Evolutionary conservation across 495 filamentous ascomycete species (phyloP).

Genomic region (Acidomyces sp.): DNA sequence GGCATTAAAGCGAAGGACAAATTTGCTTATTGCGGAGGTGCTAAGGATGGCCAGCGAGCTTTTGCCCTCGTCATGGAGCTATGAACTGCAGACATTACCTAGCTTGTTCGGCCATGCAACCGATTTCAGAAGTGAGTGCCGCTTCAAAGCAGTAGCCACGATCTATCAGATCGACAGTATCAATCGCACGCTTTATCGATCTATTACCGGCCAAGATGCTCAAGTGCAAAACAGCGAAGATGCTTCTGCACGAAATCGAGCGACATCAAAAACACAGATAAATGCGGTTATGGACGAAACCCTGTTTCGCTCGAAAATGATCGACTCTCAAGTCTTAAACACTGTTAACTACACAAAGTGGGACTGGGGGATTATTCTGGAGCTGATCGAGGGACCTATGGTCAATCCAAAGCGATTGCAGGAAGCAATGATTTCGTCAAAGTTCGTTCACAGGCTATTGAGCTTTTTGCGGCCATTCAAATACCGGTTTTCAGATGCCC

Average conservation of each 20-base stretch:
- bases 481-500: constrained; percentile 74
- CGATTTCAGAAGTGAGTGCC: constrained; percentile 52
- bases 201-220: constrained; percentile 32
- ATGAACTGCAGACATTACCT: constrained; percentile 70
- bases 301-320: constrained; percentile 67
- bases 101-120: constrained; percentile 65
- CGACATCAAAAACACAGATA: constrained; percentile 51
- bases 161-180: constrained; percentile 97
- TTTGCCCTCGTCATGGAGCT: constrained; percentile 65
- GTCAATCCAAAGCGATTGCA: constrained; percentile 85
- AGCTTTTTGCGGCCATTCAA: constrained; percentile 97
- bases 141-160: constrained; percentile 67
- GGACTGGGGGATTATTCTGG: constrained; percentile 88
- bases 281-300: constrained; percentile 72
- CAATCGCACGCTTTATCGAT: constrained; percentile 82
- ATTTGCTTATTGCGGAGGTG: constrained; percentile 77
- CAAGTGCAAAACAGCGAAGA: constrained; percentile 26
- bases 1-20: constrained; percentile 76
- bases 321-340: constrained; percentile 77
- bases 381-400: constrained; percentile 84
- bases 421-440: constrained; percentile 86
- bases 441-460: constrained; percentile 86
- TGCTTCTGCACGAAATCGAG: constrained; percentile 21
- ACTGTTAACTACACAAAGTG: constrained; percentile 83
- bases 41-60: constrained; percentile 77